Evolutionary conservation across 768 basidiomycete genomes (phyloP).

Genomic region (Sarcomyxa edulis): DNA sequence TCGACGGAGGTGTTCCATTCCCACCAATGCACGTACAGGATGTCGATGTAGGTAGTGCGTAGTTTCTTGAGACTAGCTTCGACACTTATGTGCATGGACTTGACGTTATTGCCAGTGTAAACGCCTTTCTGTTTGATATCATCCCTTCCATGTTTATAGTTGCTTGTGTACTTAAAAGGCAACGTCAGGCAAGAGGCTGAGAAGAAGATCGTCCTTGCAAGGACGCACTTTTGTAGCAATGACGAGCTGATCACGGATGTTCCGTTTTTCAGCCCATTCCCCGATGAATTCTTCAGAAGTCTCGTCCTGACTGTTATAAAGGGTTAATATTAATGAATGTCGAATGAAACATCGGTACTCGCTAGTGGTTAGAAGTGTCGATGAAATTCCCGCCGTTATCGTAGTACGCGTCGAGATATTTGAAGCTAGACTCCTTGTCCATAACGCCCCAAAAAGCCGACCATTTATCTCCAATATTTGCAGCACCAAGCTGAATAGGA

Average conservation of each 20-base stretch:
- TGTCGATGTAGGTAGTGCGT: conserved; percentile 39
- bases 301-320: conserved; percentile 32
- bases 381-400: conserved; percentile 38
- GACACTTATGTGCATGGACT: conserved; percentile 36
- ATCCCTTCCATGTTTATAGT: conserved; percentile 21
- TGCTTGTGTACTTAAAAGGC: conserved; percentile 22
- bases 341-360: conserved; percentile 10
- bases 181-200: too few relatives aligned
- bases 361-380: conserved; percentile 35
- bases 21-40: conserved; percentile 46
- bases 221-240: conserved; percentile 28
- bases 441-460: conserved; percentile 19
- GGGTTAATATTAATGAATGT: too few relatives aligned
- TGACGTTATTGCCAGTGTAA: conserved; percentile 44
- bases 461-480: conserved; percentile 46
- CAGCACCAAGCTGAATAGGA: conserved; percentile 40
- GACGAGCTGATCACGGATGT: conserved; percentile 34
- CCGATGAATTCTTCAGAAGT: conserved; percentile 35
- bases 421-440: conserved; percentile 30
- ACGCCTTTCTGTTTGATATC: conserved; percentile 26
- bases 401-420: conserved; percentile 34
- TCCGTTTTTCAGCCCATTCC: conserved; percentile 35
- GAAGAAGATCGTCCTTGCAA: not conserved
- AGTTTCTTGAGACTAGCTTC: conserved; percentile 41
- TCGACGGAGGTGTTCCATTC: conserved; percentile 47